These are phyloP conservation scores for Aspergillus sergii DNA, from an alignment of 2,329 filamentous ascomycete genomes.

Conservation along the genomic window DNA sequence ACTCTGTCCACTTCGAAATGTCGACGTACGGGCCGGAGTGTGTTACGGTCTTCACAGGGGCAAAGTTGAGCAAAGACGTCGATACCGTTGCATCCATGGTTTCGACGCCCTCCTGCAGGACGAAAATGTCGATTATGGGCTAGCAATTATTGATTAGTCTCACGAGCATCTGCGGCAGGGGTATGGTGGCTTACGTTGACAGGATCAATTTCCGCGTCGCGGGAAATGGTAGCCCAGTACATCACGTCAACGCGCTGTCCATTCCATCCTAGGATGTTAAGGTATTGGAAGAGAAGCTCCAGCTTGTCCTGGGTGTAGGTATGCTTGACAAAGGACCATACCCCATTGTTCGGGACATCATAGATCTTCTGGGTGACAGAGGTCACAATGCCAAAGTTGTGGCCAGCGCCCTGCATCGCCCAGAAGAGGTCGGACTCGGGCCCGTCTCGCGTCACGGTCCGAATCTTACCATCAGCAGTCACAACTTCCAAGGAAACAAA, in stretches of 20 bases:
- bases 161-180: too few species aligned
- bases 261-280: conserved; percentile 10
- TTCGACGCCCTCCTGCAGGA: conserved; percentile 10
- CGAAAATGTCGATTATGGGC: conserved; percentile 13
- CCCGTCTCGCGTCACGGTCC: conserved; percentile 3
- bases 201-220: conserved; percentile 4
- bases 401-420: conserved; percentile 58
- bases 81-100: conserved; percentile 6
- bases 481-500: conserved; percentile 56
- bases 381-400: conserved; percentile 60
- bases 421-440: conserved; percentile 52
- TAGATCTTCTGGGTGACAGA: conserved; percentile 50
- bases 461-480: conserved; percentile 48
- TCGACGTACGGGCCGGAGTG: conserved; percentile 45
- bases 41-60: conserved; percentile 32
- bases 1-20: conserved; percentile 45
- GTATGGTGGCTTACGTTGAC: conserved; percentile 10
- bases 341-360: conserved; percentile 25
- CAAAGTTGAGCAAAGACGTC: conserved; percentile 38
- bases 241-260: conserved; percentile 14
- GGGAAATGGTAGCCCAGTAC: conserved; percentile 9
- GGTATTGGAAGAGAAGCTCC: conserved; percentile 9
- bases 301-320: conserved; percentile 10
- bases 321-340: conserved; percentile 14
- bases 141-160: not conserved